phyloP scores from a whole-genome alignment of 208 protist genomes.

The Porcisia hertigi region DNA sequence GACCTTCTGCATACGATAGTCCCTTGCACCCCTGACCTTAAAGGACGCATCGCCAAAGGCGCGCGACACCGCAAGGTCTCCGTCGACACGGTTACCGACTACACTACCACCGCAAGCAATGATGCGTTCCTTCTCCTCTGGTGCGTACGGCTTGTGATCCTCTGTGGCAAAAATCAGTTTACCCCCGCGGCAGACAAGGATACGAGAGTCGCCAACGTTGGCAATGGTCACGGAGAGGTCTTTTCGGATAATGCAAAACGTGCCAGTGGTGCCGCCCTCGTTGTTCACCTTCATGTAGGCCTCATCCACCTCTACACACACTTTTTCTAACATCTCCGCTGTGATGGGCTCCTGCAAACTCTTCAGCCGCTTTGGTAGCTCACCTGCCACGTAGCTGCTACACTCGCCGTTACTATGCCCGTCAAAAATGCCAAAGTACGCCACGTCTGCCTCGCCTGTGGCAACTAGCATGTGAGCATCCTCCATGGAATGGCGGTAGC shows the following conservation, averaged over 20 bases:
- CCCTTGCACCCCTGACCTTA: constrained; percentile 66
- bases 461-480: constrained; percentile 82
- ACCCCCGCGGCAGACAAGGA: constrained; percentile 67
- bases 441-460: constrained; percentile 23
- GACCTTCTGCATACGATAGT: constrained; percentile 87
- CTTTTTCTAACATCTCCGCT: constrained; percentile 62
- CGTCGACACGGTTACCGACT: constrained; percentile 87
- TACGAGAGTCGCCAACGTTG: constrained; percentile 93
- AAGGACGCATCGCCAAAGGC: constrained; percentile 94
- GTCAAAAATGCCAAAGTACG: constrained; percentile 90
- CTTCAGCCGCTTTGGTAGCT: constrained; percentile 54
- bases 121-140: constrained; percentile 82
- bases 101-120: constrained; percentile 87
- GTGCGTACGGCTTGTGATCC: constrained; percentile 92
- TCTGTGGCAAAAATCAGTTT: constrained; percentile 74
- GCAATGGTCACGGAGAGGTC: constrained; percentile 62
- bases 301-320: constrained; percentile 74
- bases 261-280: constrained; percentile 82
- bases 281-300: constrained; percentile 64
- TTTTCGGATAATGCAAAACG: constrained; percentile 73
- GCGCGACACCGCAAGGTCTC: constrained; percentile 92
- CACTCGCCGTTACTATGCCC: constrained; percentile 87
- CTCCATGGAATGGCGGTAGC: constrained; percentile 88
- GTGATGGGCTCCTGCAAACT: constrained; percentile 56
- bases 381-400: constrained; percentile 74